Conservation (phyloP, 805 yeast species). For the Wickerhamomyces ciferrii region DNA sequence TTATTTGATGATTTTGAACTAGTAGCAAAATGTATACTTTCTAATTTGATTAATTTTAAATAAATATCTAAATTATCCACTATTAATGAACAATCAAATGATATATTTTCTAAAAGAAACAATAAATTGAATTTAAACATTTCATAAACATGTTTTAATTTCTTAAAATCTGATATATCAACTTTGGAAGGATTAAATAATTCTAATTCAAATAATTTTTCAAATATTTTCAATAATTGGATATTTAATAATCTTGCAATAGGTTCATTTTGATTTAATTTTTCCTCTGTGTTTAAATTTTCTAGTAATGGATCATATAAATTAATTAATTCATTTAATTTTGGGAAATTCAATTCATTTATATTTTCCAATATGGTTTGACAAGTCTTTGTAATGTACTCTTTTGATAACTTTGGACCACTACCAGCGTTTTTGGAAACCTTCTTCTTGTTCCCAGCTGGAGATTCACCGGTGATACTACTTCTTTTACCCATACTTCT, state of each 20-base stretch:
- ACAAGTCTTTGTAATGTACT: conserved; percentile 8
- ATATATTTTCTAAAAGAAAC: conserved; percentile 31
- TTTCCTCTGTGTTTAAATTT: conserved; percentile 13
- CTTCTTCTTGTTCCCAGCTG: background rate
- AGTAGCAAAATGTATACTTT: conserved; percentile 48
- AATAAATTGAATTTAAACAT: conserved; percentile 42
- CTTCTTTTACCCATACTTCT: conserved; percentile 12
- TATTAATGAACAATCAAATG: conserved; percentile 39
- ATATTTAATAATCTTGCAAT: conserved; percentile 15
- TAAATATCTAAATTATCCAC: conserved; percentile 50
- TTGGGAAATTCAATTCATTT: conserved; percentile 3
- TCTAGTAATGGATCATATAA: conserved; percentile 18
- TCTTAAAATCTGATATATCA: conserved; percentile 44
- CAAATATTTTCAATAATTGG: conserved; percentile 18
- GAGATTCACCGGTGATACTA: conserved; percentile 1
- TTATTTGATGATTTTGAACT: conserved; percentile 18
- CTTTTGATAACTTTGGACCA: conserved; percentile 13
- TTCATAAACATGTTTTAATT: conserved; percentile 60
- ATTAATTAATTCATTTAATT: conserved; percentile 5
- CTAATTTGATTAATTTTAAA: conserved; percentile 51
- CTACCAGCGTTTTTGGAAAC: too few relatives aligned
- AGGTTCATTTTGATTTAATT: conserved; percentile 12
- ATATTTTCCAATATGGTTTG: conserved; percentile 5
- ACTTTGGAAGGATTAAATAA: conserved; percentile 24
- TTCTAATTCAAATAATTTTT: conserved; percentile 12